Evolutionary conservation across 768 basidiomycete genomes (phyloP), one percentile per base, ranked within the genome.

Genomic region (Fibroporia radiculosa): DNA sequence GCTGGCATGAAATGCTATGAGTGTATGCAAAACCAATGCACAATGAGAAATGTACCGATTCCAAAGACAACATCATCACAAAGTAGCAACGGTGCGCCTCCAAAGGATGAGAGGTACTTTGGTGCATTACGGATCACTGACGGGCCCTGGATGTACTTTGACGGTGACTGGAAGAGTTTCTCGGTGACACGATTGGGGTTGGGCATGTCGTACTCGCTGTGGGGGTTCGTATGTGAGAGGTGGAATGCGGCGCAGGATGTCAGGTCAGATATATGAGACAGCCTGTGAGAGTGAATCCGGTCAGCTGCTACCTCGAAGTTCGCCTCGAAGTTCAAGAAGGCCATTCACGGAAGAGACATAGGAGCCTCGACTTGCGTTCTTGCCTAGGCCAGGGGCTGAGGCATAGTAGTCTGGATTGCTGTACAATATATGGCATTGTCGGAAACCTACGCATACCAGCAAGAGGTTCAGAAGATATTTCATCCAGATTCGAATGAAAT

Each of bases 101-200:
- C 61, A 28, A 60, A 45, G 4, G 48, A 28, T 3, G 48, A 47
- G 22, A 62, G 54, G 42, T 62, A 62, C 35, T 57, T 53, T 1
- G 57, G 53, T 1, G 59, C 61, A 33, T 62, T 60, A 22, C 57
- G 56, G 46, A 62, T 58, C 29, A 59, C 61, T 36, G 57, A 52
- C 1, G 61, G 61, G 14, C 61, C 61, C 45, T 62, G 61, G 25
- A 62, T 62, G 55, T 62, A 62, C 51, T 62, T 62, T 18, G 57
- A 59, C 1, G 61, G 61, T 4, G 61, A 62, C 50, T 62, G 61
- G 52, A 62, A 62, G 46, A 60, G 45, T 20, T 56, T 42, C 36
- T 62, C 61, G 1, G 58, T 58, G 50, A 60, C 49, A 19, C 53
- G 46, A 40, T 56, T 48, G 12, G 54, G 50, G 48, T 55, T 55